These are phyloP conservation scores for Tylopilus felleus DNA, from an alignment of 768 basidiomycete genomes.

Conservation along the genomic window DNA sequence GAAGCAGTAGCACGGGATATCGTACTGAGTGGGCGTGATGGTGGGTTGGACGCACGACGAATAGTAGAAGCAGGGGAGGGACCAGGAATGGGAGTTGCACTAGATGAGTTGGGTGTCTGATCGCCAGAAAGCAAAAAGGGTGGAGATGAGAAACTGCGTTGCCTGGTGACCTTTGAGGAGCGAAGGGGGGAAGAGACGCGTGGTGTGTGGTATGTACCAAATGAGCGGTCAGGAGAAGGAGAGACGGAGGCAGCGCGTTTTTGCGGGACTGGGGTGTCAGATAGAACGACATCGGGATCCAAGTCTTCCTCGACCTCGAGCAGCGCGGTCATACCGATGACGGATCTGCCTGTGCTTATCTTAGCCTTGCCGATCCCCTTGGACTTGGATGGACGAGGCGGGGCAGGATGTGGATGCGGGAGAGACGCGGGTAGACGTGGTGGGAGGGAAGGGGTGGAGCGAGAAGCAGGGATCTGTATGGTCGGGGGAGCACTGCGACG, in stretches of 20 bases:
- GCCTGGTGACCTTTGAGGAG: slow-evolving; percentile 23
- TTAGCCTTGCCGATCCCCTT: slow-evolving; percentile 28
- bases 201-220: slow-evolving; percentile 16
- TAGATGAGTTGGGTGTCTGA: slow-evolving; percentile 5
- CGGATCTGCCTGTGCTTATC: slow-evolving; percentile 39
- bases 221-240: slow-evolving; percentile 7
- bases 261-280: slow-evolving; percentile 13
- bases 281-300: slow-evolving; percentile 20
- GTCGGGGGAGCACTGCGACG: slow-evolving; percentile 19
- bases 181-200: slow-evolving; percentile 25
- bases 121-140: slow-evolving; percentile 8
- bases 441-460: slow-evolving; percentile 23
- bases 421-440: slow-evolving; percentile 9
- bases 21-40: slow-evolving; percentile 14
- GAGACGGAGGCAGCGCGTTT: slow-evolving; percentile 17
- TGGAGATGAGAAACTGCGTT: slow-evolving; percentile 33
- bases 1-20: slow-evolving; percentile 15
- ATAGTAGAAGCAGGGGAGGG: slow-evolving; percentile 7
- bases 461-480: slow-evolving; percentile 13
- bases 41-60: slow-evolving; percentile 8
- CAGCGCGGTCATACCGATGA: slow-evolving; percentile 51
- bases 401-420: slow-evolving; percentile 8
- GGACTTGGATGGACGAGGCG: slow-evolving; percentile 25
- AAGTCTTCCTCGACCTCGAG: slow-evolving; percentile 52
- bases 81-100: not conserved